Conservation (phyloP, 2,329 filamentous ascomycete genomes). For the Talaromyces sp. region DNA sequence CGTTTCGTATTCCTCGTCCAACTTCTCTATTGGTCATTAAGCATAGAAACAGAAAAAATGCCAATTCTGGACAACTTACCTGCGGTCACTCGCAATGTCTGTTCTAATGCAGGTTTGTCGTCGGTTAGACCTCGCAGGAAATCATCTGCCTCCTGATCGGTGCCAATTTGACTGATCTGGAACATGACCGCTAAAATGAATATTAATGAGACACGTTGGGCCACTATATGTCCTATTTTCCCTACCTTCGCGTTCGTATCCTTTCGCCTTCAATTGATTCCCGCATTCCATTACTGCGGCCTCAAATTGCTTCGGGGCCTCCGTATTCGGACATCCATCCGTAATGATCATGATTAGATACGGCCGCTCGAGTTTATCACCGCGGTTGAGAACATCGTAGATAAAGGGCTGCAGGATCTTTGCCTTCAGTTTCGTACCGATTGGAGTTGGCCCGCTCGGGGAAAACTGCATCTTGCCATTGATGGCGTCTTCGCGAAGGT, state of each 20-base stretch:
- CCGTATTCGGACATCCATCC: neutral
- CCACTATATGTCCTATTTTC: neutral
- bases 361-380: neutral
- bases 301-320: neutral
- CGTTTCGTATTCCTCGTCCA: neutral
- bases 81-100: neutral
- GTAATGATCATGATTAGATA: neutral
- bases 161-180: slow-evolving; percentile 1
- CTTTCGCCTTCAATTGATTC: neutral
- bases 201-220: neutral
- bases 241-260: neutral
- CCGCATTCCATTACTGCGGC: neutral
- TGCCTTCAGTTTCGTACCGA: neutral
- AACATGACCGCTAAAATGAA: slow-evolving; percentile 1
- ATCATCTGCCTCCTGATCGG: neutral
- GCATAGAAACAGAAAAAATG: neutral
- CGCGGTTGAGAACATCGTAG: neutral
- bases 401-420: neutral
- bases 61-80: neutral
- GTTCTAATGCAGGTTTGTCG: neutral
- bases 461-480: neutral
- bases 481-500: neutral
- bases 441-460: neutral
- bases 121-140: neutral
- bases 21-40: neutral